Base-by-base conservation (phyloP, 352 stramenopile species). In the Pythium phragmitis region DNA sequence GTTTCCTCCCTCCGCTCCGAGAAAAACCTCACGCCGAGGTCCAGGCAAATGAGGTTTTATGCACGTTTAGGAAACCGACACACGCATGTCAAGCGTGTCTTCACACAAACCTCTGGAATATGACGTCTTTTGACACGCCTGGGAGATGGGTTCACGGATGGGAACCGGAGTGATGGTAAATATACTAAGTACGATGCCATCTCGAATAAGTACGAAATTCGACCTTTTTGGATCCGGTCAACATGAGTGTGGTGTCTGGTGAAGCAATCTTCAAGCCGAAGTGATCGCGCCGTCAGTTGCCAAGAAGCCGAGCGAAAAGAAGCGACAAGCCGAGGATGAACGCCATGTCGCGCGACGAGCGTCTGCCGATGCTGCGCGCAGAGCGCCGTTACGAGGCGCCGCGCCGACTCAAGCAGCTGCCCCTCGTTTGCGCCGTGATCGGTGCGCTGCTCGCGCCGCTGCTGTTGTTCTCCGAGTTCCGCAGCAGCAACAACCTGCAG, bases 401-500 rank as follows among this genome's bases (percentile, higher is more conserved):
- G 7, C 58, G 67, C n/a, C 57, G 55, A 16, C 56, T 73, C 61
- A 66, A 63, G 63, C 59, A 71, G 23, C 67, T 79, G 26, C 72
- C 69, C 30, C 41, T 79, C 43, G 56, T 81, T n/a, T 76, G 69
- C 45, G 68, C 68, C 17, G 56, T 79, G 21, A 66, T 75, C 5
- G 74, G 72, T 26, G 67, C 60, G 23, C 28, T 77, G 17, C 30
- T 74, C 28, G 69, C 67, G 46, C 63, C 74, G 34, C 47, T 77
- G 16, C 21, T 83, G 61, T 66, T 80, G 16, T 57, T 79, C 36
- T 54, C 65, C 9, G 73, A 71, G 51, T 69, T 69, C 48, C 63
- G 62, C 12, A 55, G 61, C 41, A 46, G 28, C 37, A 23, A 7
- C 50, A 19, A 56, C 45, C 2, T n/a, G 33, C 34, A 19, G 7